Base-by-base conservation (phyloP, 495 filamentous ascomycete genomes). In the Xylaria castorea region DNA sequence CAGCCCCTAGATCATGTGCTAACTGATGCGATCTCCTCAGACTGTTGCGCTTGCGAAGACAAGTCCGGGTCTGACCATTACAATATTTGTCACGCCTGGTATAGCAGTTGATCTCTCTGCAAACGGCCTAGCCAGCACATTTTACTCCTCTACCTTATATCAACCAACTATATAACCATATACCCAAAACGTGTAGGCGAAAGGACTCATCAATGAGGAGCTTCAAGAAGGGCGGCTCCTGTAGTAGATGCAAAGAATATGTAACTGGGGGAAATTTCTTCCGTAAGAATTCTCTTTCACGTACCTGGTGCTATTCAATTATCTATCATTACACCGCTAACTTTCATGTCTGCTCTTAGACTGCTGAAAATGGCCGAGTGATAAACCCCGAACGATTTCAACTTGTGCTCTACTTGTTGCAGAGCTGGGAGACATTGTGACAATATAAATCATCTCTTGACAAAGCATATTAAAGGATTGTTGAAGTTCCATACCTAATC, bases 21-120 rank as follows among this genome's bases (percentile, higher is more conserved):
- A 22, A 51, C 50, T 51, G 9, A 51, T 51, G n/a, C n/a, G n/a
- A 11, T 2, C 50, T n/a, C 8, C 40, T 9, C 16, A 40, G 58
- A 40, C 9, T 62, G 34, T 22, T 62, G 34, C 34, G 58, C 58
- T 18, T 62, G 20, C 20, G 60, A 62, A 62, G 34, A 62, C 11
- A 62, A 62, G 18, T 18, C 60, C 60, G 36, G 20, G 3, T 62
- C 34, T 25, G 20, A 62, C 20, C 34, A 62, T 40, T 42, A 62
- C n/a, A 25, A 62, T 2, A 11, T 62, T 40, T 62, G 34, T 22
- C 34, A 62, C 18, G n/a, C 34, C 34, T 62, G 20, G 4, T 40
- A 42, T 20, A 42, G 60, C 6, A 42, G 8, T 27, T 34, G 34
- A 62, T 62, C 20, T 11, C 18, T 1, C 32, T 42, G 34, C 20